Percentiles rank a stretch among this genome's conserved stretches.
phyloP scores from a whole-genome alignment of 1,284 basidiomycete species.

The Gymnopus androsaceus region DNA sequence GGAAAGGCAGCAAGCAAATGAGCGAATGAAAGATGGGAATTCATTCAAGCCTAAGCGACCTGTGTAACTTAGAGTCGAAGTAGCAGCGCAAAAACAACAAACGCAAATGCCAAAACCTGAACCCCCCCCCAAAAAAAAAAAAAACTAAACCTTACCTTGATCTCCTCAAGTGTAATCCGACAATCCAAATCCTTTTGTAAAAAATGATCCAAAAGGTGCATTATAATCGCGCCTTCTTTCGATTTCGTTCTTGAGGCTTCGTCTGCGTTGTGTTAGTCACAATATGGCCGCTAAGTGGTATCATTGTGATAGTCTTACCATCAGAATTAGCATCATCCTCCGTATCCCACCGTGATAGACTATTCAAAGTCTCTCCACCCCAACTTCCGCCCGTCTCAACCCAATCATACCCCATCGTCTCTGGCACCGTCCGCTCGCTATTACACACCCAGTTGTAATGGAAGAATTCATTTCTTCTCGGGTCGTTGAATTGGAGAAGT shows the following conservation, averaged over 20 bases:
- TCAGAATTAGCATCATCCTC: not conserved
- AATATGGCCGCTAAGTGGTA: too few relatives aligned
- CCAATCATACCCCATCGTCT: conserved; percentile 75
- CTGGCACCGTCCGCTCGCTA: conserved; percentile 73
- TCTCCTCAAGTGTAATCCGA: conserved; percentile 81
- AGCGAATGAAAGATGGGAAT: not conserved
- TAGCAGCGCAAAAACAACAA: too few relatives aligned
- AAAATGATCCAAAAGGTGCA: conserved; percentile 74
- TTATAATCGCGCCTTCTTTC: conserved; percentile 37
- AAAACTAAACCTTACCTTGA: conserved; percentile 71
- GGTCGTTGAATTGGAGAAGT: too few relatives aligned
- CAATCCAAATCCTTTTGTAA: conserved; percentile 82
- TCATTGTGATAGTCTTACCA: too few relatives aligned
- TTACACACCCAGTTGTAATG: conserved; percentile 85
- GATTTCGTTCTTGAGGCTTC: too few relatives aligned
- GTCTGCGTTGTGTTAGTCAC: too few relatives aligned
- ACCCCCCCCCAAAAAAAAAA: too few relatives aligned
- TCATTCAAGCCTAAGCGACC: too few relatives aligned
- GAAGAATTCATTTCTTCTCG: too few relatives aligned
- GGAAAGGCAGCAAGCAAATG: not conserved
- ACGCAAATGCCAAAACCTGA: too few relatives aligned
- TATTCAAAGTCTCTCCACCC: conserved; percentile 47
- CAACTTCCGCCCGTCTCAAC: conserved; percentile 59
- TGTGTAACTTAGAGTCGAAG: too few relatives aligned
- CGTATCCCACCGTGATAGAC: conserved; percentile 25